These are phyloP conservation scores for Pseudogymnoascus sp. DNA, from an alignment of 2,329 filamentous ascomycete genomes.

Conservation along the genomic window DNA sequence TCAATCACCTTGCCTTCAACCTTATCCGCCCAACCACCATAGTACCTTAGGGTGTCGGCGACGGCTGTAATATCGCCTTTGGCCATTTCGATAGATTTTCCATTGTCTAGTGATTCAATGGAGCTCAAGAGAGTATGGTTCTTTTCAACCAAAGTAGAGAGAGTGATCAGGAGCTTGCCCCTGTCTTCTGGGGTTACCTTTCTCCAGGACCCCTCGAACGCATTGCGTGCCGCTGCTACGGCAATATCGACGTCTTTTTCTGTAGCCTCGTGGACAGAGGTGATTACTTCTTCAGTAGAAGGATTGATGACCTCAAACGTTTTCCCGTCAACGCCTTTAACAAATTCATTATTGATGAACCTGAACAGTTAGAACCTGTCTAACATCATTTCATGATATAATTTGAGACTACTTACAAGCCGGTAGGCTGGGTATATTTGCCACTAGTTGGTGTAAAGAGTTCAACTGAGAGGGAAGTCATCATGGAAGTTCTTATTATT, in stretches of 20 bases:
- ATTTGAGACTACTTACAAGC: conserved; percentile 33
- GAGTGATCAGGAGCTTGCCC: conserved; percentile 60
- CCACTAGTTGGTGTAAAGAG: conserved; percentile 26
- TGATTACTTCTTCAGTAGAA: conserved; percentile 73
- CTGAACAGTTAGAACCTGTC: conserved; percentile 14
- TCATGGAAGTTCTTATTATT: conserved; percentile 4
- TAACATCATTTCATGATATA: background rate
- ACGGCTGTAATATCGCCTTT: conserved; percentile 65
- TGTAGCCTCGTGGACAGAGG: conserved; percentile 72
- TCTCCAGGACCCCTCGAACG: conserved; percentile 68
- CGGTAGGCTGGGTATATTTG: conserved; percentile 29
- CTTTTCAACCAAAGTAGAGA: conserved; percentile 73
- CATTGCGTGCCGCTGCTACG: conserved; percentile 76
- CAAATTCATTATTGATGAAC: conserved; percentile 87
- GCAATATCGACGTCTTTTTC: conserved; percentile 81
- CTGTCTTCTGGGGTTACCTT: conserved; percentile 62
- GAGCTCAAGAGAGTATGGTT: conserved; percentile 68
- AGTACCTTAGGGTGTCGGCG: conserved; percentile 70
- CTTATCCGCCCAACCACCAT: conserved; percentile 68
- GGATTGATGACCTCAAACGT: conserved; percentile 92
- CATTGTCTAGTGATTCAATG: conserved; percentile 83
- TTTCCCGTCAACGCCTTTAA: conserved; percentile 75
- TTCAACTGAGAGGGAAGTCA: conserved; percentile 20
- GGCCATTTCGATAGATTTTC: conserved; percentile 70
- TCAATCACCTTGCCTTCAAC: conserved; percentile 62